Evolutionary conservation across 768 basidiomycete genomes (phyloP).

Genomic region (Austroboletus festivus): DNA sequence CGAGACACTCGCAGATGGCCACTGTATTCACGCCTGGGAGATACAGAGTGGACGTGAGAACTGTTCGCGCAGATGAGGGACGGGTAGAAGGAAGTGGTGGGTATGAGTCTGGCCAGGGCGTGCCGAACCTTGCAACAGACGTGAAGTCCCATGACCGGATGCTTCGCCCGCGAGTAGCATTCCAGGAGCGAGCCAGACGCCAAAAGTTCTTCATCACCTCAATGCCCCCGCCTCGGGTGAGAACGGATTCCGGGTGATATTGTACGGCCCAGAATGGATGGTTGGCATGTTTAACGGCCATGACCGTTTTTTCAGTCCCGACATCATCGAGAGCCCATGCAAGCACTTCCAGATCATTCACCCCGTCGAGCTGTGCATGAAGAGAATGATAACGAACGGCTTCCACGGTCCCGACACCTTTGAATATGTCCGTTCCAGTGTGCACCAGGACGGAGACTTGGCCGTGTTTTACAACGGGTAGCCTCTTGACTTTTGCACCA

Average conservation of each 20-base stretch:
- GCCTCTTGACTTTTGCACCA: conserved; percentile 57
- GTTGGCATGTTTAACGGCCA: conserved; percentile 63
- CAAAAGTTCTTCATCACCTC: conserved; percentile 74
- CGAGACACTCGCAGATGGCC: conserved; percentile 59
- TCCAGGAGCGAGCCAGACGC: conserved; percentile 62
- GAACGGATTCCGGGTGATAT: conserved; percentile 84
- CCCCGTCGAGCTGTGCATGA: conserved; percentile 48
- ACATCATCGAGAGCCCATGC: conserved; percentile 71
- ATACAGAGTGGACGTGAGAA: conserved; percentile 40
- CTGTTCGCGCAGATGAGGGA: conserved; percentile 24
- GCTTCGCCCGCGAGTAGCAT: conserved; percentile 35
- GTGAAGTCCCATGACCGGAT: conserved; percentile 41
- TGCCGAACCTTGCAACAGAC: conserved; percentile 40
- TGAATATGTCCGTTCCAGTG: conserved; percentile 55
- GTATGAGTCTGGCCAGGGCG: conserved; percentile 54
- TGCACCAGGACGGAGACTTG: conserved; percentile 68
- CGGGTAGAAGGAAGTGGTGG: conserved; percentile 19
- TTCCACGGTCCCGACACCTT: conserved; percentile 47
- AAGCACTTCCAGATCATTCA: conserved; percentile 55
- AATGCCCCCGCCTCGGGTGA: conserved; percentile 66
- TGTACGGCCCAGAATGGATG: conserved; percentile 86
- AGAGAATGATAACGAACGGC: conserved; percentile 83
- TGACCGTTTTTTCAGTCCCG: conserved; percentile 67
- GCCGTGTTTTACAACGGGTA: conserved; percentile 75
- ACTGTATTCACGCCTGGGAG: conserved; percentile 42